phyloP scores from a whole-genome alignment of 2,329 filamentous ascomycete genomes.

The Fusarium pseudograminearum region DNA sequence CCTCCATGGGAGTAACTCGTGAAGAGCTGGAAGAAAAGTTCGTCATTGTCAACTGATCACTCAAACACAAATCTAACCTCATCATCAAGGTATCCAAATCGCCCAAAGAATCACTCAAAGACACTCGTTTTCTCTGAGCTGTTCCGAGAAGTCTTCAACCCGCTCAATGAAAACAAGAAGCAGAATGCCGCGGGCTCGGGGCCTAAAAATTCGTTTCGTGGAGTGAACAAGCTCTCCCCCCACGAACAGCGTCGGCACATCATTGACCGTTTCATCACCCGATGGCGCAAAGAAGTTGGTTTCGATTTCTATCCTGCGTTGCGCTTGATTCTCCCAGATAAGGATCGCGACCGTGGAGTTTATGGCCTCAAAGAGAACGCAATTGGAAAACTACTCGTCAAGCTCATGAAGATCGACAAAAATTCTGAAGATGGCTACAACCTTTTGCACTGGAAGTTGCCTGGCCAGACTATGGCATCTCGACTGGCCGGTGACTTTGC shows the following conservation, averaged over 20 bases:
- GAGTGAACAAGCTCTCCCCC: constrained; percentile 70
- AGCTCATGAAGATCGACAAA: constrained; percentile 90
- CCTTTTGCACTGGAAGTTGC: constrained; percentile 92
- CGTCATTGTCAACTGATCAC: not conserved
- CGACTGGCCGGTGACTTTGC: constrained; percentile 91
- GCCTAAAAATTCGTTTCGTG: constrained; percentile 70
- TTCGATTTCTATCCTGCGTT: constrained; percentile 94
- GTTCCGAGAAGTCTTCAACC: constrained; percentile 83
- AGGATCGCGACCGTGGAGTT: constrained; percentile 90
- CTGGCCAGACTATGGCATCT: constrained; percentile 72
- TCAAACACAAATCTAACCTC: constrained; percentile 33
- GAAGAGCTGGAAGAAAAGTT: constrained; percentile 62
- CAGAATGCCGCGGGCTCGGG: constrained; percentile 71
- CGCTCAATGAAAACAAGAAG: constrained; percentile 81
- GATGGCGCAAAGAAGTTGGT: constrained; percentile 90
- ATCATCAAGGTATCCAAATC: constrained; percentile 78
- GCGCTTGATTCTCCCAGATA: constrained; percentile 90
- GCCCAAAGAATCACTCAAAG: constrained; percentile 81
- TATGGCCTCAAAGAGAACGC: constrained; percentile 95
- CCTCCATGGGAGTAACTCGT: constrained; percentile 52
- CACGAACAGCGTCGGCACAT: constrained; percentile 84
- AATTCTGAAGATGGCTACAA: constrained; percentile 89
- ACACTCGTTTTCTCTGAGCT: constrained; percentile 88
- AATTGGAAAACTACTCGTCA: constrained; percentile 91
- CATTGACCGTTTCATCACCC: constrained; percentile 85